phyloP scores from a whole-genome alignment of 129 eudicot genomes.

The Glebionis coronaria region DNA sequence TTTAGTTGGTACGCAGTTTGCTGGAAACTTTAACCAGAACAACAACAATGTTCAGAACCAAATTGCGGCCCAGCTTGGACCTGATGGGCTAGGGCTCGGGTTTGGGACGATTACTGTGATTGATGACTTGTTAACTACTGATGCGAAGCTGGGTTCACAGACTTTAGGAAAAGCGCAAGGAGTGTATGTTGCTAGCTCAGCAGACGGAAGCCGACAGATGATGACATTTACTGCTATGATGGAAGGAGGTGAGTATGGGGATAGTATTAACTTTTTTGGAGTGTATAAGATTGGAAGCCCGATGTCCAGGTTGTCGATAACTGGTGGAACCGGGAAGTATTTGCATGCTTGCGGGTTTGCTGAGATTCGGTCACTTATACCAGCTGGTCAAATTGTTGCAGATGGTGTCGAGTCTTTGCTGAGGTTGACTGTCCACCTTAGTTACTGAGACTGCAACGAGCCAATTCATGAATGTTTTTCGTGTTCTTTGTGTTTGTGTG shows the following conservation, averaged over 20 bases:
- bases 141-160: conserved; percentile 73
- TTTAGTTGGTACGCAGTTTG: conserved; percentile 63
- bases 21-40: conserved; percentile 39
- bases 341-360: conserved; percentile 91
- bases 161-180: conserved; percentile 84
- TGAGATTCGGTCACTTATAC: conserved; percentile 83
- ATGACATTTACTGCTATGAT: conserved; percentile 94
- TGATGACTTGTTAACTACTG: conserved; percentile 72
- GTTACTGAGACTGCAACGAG: conserved; percentile 35
- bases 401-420: conserved; percentile 88
- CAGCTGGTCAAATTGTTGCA: conserved; percentile 72
- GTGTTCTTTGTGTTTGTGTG: not conserved
- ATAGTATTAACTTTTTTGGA: conserved; percentile 82
- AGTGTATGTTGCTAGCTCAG: conserved; percentile 87
- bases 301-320: conserved; percentile 76
- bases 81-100: conserved; percentile 87
- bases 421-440: conserved; percentile 76
- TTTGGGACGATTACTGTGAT: conserved; percentile 95
- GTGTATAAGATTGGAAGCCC: conserved; percentile 80
- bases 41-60: conserved; percentile 31
- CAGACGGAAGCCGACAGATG: conserved; percentile 82
- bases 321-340: conserved; percentile 95
- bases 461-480: conserved; percentile 7
- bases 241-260: conserved; percentile 93
- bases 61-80: conserved; percentile 58